These are phyloP conservation scores for Tieghemostelium lacteum DNA, from an alignment of 78 protist genomes.

Conservation along the genomic window DNA sequence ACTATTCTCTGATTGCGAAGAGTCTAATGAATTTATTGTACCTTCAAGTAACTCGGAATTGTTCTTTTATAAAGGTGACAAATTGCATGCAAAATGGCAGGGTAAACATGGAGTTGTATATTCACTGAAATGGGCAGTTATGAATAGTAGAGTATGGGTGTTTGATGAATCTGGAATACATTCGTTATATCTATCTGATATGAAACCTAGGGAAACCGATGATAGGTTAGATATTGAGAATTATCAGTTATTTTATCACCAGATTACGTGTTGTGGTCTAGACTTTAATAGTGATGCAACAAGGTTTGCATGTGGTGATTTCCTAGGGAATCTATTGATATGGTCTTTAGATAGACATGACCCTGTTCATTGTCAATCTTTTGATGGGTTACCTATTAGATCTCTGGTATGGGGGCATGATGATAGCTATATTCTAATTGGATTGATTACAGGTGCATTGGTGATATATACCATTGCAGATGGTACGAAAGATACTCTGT, in stretches of 20 bases:
- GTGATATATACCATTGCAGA: neutral
- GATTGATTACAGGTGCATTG: constrained; percentile 35
- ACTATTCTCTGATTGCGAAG: constrained; percentile 11
- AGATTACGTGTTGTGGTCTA: constrained; percentile 67
- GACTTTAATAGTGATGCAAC: constrained; percentile 34
- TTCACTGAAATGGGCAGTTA: constrained; percentile 55
- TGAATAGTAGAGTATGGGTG: constrained; percentile 44
- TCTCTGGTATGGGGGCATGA: constrained; percentile 26
- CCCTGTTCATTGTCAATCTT: neutral
- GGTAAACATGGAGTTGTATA: constrained; percentile 46
- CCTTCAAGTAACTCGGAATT: constrained; percentile 44
- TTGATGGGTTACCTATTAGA: constrained; percentile 65
- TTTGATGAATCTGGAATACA: constrained; percentile 73
- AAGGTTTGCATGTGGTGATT: constrained; percentile 69
- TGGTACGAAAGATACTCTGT: neutral
- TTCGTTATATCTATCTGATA: constrained; percentile 15
- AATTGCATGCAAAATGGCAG: neutral
- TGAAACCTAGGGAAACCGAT: neutral
- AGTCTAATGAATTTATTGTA: neutral
- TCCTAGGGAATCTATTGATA: constrained; percentile 42
- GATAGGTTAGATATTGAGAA: neutral
- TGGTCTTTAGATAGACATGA: constrained; percentile 24
- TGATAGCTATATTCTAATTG: constrained; percentile 5
- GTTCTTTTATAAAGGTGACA: neutral
- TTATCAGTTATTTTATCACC: constrained; percentile 27